phyloP scores from a whole-genome alignment of 2,329 filamentous ascomycete species.

The Coniella lustricola region DNA sequence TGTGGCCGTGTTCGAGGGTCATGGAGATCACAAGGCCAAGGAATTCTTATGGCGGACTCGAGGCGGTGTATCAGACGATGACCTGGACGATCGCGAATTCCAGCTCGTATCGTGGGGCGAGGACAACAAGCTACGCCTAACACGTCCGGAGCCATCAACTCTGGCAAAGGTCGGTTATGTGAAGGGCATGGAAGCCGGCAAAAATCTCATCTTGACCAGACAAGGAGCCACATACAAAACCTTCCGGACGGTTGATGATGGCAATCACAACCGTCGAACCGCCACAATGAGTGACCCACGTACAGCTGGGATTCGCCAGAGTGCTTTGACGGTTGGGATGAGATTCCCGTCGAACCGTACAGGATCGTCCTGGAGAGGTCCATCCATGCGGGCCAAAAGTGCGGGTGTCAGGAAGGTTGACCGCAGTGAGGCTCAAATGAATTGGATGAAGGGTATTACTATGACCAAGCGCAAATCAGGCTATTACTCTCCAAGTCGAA shows the following conservation, averaged over 20 bases:
- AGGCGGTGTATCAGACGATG: slow-evolving; percentile 58
- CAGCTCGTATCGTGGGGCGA: slow-evolving; percentile 90
- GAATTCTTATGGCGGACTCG: slow-evolving; percentile 87
- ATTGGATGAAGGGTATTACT: slow-evolving; percentile 63
- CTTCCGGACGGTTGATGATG: slow-evolving; percentile 66
- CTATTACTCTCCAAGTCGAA: slow-evolving; percentile 37
- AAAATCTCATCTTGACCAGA: slow-evolving; percentile 67
- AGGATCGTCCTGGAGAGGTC: slow-evolving; percentile 43
- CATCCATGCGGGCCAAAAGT: slow-evolving; percentile 52
- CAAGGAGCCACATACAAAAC: slow-evolving; percentile 79
- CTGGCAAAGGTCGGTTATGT: slow-evolving; percentile 65
- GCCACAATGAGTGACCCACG: slow-evolving; percentile 57
- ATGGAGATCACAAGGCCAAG: slow-evolving; percentile 66
- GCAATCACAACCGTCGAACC: slow-evolving; percentile 48
- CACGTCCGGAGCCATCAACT: slow-evolving; percentile 60
- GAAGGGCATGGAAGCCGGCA: slow-evolving; percentile 58
- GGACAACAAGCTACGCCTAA: slow-evolving; percentile 74
- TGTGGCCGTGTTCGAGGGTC: slow-evolving; percentile 52
- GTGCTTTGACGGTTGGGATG: slow-evolving; percentile 30
- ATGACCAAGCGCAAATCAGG: slow-evolving; percentile 50
- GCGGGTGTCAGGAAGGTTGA: slow-evolving; percentile 34
- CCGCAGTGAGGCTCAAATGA: slow-evolving; percentile 50
- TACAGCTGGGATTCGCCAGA: slow-evolving; percentile 35
- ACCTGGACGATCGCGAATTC: slow-evolving; percentile 79
- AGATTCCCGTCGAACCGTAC: slow-evolving; percentile 31